phyloP scores from a whole-genome alignment of 371 early-diverging fungal genomes.

The Enteropsectra breve region DNA sequence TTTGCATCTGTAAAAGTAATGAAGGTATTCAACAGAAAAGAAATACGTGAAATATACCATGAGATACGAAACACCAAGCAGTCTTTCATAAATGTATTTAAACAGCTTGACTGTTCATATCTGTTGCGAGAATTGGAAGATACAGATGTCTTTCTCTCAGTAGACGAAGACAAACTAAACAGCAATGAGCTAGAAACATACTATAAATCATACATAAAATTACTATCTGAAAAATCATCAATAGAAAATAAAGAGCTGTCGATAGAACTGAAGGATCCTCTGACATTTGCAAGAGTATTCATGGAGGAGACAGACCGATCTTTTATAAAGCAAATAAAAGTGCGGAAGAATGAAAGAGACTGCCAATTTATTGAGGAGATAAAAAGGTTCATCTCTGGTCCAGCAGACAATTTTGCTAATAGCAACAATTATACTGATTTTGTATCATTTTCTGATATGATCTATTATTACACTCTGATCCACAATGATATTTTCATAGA shows the following conservation, averaged over 20 bases:
- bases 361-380: not conserved
- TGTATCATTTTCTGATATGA: not conserved
- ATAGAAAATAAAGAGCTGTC: constrained; percentile 1
- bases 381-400: not conserved
- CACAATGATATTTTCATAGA: not conserved
- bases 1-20: not conserved
- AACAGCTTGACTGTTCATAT: constrained; percentile 3
- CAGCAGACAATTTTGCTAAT: not conserved
- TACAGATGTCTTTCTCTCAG: not conserved
- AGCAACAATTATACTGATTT: not conserved
- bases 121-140: not conserved
- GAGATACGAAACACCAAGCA: not conserved
- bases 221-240: not conserved
- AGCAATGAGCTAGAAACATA: not conserved
- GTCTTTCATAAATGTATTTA: not conserved
- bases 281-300: not conserved
- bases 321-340: not conserved
- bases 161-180: not conserved
- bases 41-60: constrained; percentile 2
- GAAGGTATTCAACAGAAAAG: not conserved
- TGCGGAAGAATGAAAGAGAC: not conserved
- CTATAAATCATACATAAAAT: not conserved
- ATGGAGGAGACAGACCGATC: not conserved
- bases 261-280: not conserved
- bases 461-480: not conserved